Evolutionary conservation across 306 rosid genomes (phyloP), one percentile per base, ranked within the genome.

Genomic region (Gastrolobium bilobum): DNA sequence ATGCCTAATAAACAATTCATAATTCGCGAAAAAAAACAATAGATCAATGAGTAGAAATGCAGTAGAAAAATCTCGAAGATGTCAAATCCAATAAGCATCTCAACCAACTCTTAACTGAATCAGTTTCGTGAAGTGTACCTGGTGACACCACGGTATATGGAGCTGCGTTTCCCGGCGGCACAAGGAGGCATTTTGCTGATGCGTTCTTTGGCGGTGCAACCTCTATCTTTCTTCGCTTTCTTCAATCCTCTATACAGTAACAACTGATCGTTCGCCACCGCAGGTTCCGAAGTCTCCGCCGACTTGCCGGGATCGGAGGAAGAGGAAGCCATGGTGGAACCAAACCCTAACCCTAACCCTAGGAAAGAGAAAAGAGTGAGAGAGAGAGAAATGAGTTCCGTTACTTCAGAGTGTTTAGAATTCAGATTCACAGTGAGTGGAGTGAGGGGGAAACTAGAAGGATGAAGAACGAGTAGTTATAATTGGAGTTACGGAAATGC

Each of bases 181-280:
- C 96, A 95, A 0, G 99, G 99, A 79, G 97, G 98, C 99, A 95
- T 95, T 81, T 93, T 95, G 81, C 99, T 95, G 89, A 95, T 95
- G 48, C 99, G 88, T 64, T 95, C 99, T 80, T 95, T 95, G 38
- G 99, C 99, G 37, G 99, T 95, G 77, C 99, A 93, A 0, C 97
- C 97, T 82, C 99, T 82, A 59, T 92, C 98, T 63, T 91, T 92
- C 97, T 95, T 95, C 5, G 98, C 92, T 71, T 88, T 95, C 92
- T 93, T 95, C 82, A 93, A 46, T 14, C 97, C 99, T 81, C 96
- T 89, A 75, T 89, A 95, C n/a, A 90, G 77, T 11, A 91, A 73
- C 2, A 86, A 75, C 87, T 93, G 97, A 66, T 96, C 99, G 71
- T 54, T 86, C 42, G 89, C 40, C 75, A 71, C 90, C 53, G n/a